Evolutionary conservation across 2,329 filamentous ascomycete genomes (phyloP), one percentile per base, ranked within the genome.

Genomic region (Leptographium procerum): DNA sequence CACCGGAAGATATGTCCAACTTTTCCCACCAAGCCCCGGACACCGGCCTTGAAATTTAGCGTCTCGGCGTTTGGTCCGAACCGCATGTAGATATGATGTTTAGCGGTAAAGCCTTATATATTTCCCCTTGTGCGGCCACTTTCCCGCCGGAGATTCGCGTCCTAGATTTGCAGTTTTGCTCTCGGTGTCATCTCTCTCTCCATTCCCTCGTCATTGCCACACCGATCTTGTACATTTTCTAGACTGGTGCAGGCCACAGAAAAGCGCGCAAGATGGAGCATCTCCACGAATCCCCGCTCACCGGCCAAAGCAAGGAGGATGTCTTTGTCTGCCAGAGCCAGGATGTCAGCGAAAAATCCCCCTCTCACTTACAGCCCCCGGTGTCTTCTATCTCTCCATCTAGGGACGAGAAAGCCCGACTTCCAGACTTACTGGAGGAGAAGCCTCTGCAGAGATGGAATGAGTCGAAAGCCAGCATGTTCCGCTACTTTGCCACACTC

Each of bases 371-470:
- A 19, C 40, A 43, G 19, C 16, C 8, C 19, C 4, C 36, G 14
- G 6, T 40, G 4, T 26, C 19, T 2, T 34, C 28, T 7, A n/a
- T 36, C 29, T 11, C 61, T 34, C 54, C 52, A 10, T 26, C 4
- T 43, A 24, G 29, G n/a, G 65, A 66, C 14, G 63, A 66, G 10
- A 59, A 55, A 2, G 59, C 57, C 48, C 11, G 24, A 31, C 2
- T 54, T 13, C 55, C 24, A 52, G 22, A 40, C n/a, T 14, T 47
- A 22, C 4, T 52, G 11, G 28, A 31, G 7, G 33, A 40, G 14
- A 47, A 59, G 33, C 33, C 14, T 4, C 65, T 73, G 19, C 79
- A 86, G 65, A 72, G 69, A 69, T 89, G 86, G 87, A 88, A 88
- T 65, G 70, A 72, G n/a, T 78, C 85, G 0, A 68, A 71, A 10